These are phyloP conservation scores for Saturnispora besseyi DNA, from an alignment of 805 yeast genomes.

Conservation along the genomic window DNA sequence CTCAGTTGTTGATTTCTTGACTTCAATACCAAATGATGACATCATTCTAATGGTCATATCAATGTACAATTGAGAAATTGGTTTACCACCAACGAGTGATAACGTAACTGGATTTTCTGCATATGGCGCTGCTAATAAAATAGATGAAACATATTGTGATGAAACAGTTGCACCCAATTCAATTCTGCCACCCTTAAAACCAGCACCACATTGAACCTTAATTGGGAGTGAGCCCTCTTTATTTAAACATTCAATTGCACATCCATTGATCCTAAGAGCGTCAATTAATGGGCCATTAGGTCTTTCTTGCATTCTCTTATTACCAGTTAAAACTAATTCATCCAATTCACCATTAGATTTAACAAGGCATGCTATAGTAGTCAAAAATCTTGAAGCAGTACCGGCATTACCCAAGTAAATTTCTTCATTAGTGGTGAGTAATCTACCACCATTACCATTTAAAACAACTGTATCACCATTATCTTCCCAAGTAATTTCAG, in stretches of 20 bases:
- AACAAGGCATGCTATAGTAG: slow-evolving; percentile 86
- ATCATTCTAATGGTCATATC: slow-evolving; percentile 97
- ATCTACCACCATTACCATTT: slow-evolving; percentile 74
- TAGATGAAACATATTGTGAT: slow-evolving; percentile 93
- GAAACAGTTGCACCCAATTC: slow-evolving; percentile 94
- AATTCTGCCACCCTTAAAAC: slow-evolving; percentile 82
- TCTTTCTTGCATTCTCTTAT: slow-evolving; percentile 93
- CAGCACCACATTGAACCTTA: slow-evolving; percentile 55
- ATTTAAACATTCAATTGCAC: slow-evolving; percentile 61
- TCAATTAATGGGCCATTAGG: slow-evolving; percentile 96
- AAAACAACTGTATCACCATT: slow-evolving; percentile 85
- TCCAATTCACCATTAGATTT: slow-evolving; percentile 34
- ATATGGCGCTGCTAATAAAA: slow-evolving; percentile 96
- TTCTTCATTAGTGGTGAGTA: slow-evolving; percentile 53
- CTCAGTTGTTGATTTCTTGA: slow-evolving; percentile 58
- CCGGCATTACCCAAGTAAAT: slow-evolving; percentile 96
- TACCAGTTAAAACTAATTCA: slow-evolving; percentile 73
- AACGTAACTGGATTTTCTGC: slow-evolving; percentile 83
- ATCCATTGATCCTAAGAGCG: slow-evolving; percentile 76
- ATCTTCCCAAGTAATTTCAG: slow-evolving; percentile 72
- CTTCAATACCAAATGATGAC: slow-evolving; percentile 79
- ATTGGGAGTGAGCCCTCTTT: slow-evolving; percentile 80
- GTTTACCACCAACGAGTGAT: slow-evolving; percentile 89
- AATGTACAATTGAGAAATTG: slow-evolving; percentile 89
- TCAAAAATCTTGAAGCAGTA: slow-evolving; percentile 91